These are phyloP conservation scores for Vigna unguiculata DNA, from an alignment of 306 rosid species.

Conservation along the genomic window DNA sequence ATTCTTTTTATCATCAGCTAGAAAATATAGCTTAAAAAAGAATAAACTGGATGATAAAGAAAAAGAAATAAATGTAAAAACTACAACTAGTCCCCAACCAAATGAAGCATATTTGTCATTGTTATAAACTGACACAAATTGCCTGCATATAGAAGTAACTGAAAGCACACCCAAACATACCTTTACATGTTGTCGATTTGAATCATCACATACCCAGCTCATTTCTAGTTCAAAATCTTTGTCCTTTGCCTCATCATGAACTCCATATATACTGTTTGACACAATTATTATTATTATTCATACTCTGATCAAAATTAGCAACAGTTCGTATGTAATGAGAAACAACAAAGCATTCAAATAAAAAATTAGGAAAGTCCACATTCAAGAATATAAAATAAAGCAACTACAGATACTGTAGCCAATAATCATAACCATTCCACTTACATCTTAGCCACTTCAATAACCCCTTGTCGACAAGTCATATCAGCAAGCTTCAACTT, in stretches of 20 bases:
- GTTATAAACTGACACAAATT: not conserved
- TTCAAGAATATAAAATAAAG: constrained; percentile 4
- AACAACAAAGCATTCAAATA: constrained; percentile 7
- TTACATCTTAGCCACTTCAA: constrained; percentile 98
- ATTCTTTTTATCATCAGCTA: not conserved
- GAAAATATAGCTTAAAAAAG: not conserved
- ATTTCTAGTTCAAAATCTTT: constrained; percentile 92
- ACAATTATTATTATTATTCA: not conserved
- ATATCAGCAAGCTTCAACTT: constrained; percentile 90
- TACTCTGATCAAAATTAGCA: not conserved
- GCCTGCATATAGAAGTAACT: not conserved
- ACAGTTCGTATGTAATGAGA: not conserved
- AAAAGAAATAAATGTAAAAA: not conserved
- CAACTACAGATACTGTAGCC: constrained; percentile 18
- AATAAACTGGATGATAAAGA: not conserved
- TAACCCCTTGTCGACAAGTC: constrained; percentile 94
- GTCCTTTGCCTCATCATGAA: constrained; percentile 98
- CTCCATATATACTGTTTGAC: constrained; percentile 81
- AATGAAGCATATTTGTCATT: not conserved
- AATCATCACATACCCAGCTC: constrained; percentile 99
- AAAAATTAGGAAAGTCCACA: not conserved
- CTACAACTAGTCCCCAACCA: not conserved
- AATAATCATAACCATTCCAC: constrained; percentile 44
- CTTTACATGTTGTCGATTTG: constrained; percentile 92
- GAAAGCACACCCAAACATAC: constrained; percentile 49